These are phyloP conservation scores for Aquilaria yunnanensis DNA, from an alignment of 345 rosid species.

Conservation along the genomic window DNA sequence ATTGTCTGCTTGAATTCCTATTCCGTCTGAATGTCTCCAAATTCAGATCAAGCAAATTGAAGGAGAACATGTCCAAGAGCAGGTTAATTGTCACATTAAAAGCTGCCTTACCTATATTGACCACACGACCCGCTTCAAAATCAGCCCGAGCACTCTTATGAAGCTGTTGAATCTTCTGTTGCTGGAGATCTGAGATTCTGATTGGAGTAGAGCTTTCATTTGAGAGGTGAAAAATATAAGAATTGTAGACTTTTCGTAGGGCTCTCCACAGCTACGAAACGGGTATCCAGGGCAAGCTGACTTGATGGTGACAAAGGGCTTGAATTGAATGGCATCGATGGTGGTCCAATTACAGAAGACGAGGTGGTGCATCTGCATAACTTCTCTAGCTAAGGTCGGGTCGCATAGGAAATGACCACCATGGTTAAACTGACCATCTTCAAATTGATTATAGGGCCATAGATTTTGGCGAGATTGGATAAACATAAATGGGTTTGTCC, in stretches of 20 bases:
- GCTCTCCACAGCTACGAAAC: constrained; percentile 28
- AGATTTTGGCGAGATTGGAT: constrained; percentile 22
- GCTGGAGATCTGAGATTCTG: constrained; percentile 14
- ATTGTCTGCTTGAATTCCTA: constrained; percentile 24
- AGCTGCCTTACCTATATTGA: constrained; percentile 30
- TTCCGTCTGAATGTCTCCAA: neutral
- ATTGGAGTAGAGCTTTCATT: constrained; percentile 21
- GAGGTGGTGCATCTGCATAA: constrained; percentile 30
- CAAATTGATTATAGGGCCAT: constrained; percentile 23
- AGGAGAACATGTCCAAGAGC: constrained; percentile 31
- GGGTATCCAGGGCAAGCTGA: constrained; percentile 28
- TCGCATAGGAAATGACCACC: constrained; percentile 27
- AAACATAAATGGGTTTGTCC: constrained; percentile 21
- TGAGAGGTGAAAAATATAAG: constrained; percentile 22
- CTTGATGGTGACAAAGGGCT: constrained; percentile 24
- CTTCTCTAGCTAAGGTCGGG: constrained; percentile 26
- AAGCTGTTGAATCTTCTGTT: constrained; percentile 18
- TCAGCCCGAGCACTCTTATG: constrained; percentile 12
- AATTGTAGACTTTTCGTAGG: constrained; percentile 26
- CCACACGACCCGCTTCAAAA: constrained; percentile 16
- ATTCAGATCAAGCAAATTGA: constrained; percentile 26
- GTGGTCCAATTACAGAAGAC: constrained; percentile 18
- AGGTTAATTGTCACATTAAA: constrained; percentile 29
- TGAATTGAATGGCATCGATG: constrained; percentile 17
- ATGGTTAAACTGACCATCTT: constrained; percentile 28